These are phyloP conservation scores for Teratosphaeria pseudoeucalypti DNA, from an alignment of 2,329 filamentous ascomycete species.

Conservation along the genomic window DNA sequence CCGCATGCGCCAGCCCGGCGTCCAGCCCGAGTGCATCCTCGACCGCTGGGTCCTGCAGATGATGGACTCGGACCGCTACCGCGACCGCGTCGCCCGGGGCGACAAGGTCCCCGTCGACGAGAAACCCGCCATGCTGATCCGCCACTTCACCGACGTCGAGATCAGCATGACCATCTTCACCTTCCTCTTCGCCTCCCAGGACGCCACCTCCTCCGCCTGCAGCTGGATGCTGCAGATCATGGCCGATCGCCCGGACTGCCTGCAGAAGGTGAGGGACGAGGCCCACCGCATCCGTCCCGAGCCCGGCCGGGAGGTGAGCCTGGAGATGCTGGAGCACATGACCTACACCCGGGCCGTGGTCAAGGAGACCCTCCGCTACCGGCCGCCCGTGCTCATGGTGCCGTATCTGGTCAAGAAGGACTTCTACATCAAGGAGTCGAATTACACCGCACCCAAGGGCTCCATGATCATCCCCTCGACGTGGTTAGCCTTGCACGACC, in stretches of 20 bases:
- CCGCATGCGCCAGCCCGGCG: constrained; percentile 64
- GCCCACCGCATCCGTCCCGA: constrained; percentile 19
- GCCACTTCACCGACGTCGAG: constrained; percentile 81
- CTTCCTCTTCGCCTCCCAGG: constrained; percentile 94
- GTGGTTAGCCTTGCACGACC: constrained; percentile 83
- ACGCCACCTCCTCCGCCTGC: constrained; percentile 84
- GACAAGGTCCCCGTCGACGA: constrained; percentile 55
- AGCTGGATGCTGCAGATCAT: constrained; percentile 94
- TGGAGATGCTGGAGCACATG: constrained; percentile 83
- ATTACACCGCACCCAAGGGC: constrained; percentile 87
- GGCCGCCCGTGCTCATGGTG: constrained; percentile 93
- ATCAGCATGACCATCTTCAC: constrained; percentile 91
- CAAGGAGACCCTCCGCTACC: constrained; percentile 83
- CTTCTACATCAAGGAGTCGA: constrained; percentile 72
- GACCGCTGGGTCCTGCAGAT: constrained; percentile 88
- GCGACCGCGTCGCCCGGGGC: constrained; percentile 65
- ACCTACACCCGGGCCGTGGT: constrained; percentile 84
- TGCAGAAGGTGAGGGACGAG: constrained; percentile 85
- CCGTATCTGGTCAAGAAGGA: constrained; percentile 90
- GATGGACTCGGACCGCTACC: constrained; percentile 73
- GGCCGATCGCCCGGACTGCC: constrained; percentile 84
- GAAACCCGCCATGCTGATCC: constrained; percentile 74
- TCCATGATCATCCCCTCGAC: constrained; percentile 91
- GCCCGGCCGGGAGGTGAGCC: constrained; percentile 40
- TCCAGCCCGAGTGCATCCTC: constrained; percentile 83